phyloP scores from a whole-genome alignment of 176 grass and related monocot species.

The Zoysia japonica region DNA sequence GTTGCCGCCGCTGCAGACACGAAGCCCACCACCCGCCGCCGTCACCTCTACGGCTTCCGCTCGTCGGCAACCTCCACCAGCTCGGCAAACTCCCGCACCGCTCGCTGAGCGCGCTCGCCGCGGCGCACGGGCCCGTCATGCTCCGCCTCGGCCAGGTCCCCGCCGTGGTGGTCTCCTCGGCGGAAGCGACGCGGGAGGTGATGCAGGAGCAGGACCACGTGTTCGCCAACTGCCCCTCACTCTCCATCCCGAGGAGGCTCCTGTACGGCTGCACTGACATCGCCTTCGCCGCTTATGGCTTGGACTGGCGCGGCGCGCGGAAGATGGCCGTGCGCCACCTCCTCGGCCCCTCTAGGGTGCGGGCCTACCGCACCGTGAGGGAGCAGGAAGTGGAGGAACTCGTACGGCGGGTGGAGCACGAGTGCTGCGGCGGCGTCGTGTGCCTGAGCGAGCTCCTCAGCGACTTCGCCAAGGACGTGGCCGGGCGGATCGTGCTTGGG shows the following conservation, averaged over 20 bases:
- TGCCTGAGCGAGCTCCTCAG: not conserved
- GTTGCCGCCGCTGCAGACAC: no score
- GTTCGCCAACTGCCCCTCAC: not conserved
- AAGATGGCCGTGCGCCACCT: conserved; percentile 6
- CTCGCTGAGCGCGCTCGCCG: not conserved
- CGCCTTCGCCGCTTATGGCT: conserved; percentile 14
- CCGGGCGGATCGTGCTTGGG: conserved; percentile 5
- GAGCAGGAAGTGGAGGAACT: conserved; percentile 18
- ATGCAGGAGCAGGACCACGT: conserved; percentile 17
- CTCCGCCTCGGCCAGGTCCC: conserved; percentile 10
- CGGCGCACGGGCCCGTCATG: conserved; percentile 7
- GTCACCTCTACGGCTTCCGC: not conserved
- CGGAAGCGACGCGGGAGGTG: conserved; percentile 14
- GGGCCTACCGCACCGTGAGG: not conserved
- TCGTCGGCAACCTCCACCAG: conserved; percentile 30
- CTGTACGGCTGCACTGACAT: conserved; percentile 24
- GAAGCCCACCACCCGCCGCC: not conserved
- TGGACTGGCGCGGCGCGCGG: not conserved
- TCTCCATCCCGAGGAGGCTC: not conserved
- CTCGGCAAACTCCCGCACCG: conserved; percentile 16
- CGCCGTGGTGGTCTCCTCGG: not conserved
- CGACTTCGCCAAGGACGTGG: conserved; percentile 9
- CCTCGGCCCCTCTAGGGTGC: conserved; percentile 4
- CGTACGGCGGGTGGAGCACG: not conserved
- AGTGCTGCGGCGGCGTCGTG: not conserved